Evolutionary conservation across 2,329 filamentous ascomycete species (phyloP).

Genomic region (Polytolypa hystricis): DNA sequence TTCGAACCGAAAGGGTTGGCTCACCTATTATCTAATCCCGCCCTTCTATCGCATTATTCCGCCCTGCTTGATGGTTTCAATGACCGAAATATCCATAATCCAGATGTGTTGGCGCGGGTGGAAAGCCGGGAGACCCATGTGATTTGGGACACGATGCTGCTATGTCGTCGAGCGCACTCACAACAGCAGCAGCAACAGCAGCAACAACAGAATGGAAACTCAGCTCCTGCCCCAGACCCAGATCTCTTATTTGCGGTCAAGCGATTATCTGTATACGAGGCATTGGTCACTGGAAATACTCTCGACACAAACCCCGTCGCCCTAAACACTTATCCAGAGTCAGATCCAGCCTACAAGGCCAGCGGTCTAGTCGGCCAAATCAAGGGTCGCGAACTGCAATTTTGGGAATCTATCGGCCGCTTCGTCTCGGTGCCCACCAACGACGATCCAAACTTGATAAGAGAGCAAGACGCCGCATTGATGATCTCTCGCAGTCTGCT

Average conservation of each 20-base stretch:
- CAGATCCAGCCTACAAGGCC: conserved; percentile 6
- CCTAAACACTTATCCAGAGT: conserved; percentile 9
- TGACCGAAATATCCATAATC: conserved; percentile 28
- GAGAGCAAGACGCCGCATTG: conserved; percentile 56
- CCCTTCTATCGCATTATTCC: conserved; percentile 55
- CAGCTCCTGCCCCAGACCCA: conserved; percentile 35
- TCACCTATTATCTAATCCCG: conserved; percentile 44
- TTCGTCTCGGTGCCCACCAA: conserved; percentile 57
- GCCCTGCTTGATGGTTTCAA: conserved; percentile 47
- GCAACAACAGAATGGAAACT: conserved; percentile 27
- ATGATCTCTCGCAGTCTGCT: conserved; percentile 57
- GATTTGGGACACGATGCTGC: conserved; percentile 47
- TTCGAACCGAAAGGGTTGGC: conserved; percentile 49
- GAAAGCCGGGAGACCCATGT: conserved; percentile 49
- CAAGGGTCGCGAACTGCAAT: conserved; percentile 53
- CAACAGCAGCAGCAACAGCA: conserved; percentile 20
- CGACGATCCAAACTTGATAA: conserved; percentile 41
- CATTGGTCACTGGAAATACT: conserved; percentile 61
- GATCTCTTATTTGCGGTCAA: conserved; percentile 54
- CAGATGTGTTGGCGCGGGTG: conserved; percentile 26
- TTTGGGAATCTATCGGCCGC: conserved; percentile 70
- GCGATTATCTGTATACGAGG: conserved; percentile 64
- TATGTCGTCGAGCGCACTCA: conserved; percentile 36
- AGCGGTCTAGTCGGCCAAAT: conserved; percentile 10
- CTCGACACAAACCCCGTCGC: conserved; percentile 42